phyloP scores from a whole-genome alignment of 257 asterid species.

The Striga asiatica region DNA sequence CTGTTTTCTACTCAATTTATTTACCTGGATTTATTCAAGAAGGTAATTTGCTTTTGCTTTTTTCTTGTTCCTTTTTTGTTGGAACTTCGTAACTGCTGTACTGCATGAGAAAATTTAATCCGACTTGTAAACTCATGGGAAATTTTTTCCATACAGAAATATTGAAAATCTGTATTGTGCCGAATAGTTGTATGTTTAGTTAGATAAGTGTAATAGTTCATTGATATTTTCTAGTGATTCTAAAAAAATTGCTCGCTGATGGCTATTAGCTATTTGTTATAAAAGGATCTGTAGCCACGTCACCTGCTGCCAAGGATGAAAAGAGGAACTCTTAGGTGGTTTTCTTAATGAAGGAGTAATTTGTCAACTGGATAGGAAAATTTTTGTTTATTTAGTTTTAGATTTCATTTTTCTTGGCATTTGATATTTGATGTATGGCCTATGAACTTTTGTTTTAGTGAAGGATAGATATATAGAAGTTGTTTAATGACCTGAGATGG shows the following conservation, averaged over 20 bases:
- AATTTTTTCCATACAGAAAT: background rate
- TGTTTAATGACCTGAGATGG: background rate
- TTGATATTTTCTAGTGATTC: background rate
- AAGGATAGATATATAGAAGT: too few relatives aligned
- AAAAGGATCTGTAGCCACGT: background rate
- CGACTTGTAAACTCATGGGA: background rate
- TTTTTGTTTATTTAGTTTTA: background rate
- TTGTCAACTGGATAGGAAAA: background rate
- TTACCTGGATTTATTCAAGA: background rate
- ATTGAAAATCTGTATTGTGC: background rate
- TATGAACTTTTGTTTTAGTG: constrained; percentile 8
- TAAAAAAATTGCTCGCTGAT: background rate
- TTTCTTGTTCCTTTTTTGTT: background rate
- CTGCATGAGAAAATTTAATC: background rate
- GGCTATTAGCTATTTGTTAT: background rate
- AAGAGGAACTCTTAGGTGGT: background rate
- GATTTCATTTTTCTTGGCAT: background rate
- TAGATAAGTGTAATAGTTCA: background rate
- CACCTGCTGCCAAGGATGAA: background rate
- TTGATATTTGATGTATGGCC: background rate
- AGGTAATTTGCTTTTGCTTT: constrained; percentile 14
- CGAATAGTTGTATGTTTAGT: background rate
- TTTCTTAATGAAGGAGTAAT: background rate
- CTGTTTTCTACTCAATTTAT: constrained; percentile 1
- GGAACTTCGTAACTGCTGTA: constrained; percentile 1